phyloP scores from a whole-genome alignment of 73 alveolate species.

The Tetrahymena elliotti region DNA sequence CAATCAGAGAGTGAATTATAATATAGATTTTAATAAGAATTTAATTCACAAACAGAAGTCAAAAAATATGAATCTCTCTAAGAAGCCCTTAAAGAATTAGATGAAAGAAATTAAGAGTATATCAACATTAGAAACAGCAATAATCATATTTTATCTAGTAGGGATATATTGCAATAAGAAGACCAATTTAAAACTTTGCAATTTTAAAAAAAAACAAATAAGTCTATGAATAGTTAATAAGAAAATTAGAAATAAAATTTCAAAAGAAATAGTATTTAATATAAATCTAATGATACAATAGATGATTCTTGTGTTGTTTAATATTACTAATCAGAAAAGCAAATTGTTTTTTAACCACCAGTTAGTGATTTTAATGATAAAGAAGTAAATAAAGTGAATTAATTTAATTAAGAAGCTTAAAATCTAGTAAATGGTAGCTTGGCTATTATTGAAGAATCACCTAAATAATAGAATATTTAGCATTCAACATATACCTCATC shows the following conservation, averaged over 20 bases:
- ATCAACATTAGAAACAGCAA: neutral
- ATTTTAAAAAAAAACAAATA: too few species aligned
- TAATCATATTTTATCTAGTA: neutral
- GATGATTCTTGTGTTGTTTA: neutral
- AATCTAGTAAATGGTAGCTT: neutral
- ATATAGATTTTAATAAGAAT: neutral
- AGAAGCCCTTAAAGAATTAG: neutral
- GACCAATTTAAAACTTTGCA: neutral
- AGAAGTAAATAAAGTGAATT: neutral
- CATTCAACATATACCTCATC: neutral
- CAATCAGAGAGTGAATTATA: neutral
- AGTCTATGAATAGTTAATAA: neutral
- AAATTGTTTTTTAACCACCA: neutral
- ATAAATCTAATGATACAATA: neutral
- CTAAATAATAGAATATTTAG: neutral
- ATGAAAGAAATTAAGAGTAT: neutral
- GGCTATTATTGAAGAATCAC: neutral
- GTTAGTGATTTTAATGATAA: neutral
- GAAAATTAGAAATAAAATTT: neutral
- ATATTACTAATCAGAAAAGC: neutral
- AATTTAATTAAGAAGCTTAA: neutral
- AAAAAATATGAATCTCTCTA: neutral
- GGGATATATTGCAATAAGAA: neutral
- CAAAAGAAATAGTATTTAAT: too few species aligned
- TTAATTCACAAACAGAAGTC: neutral